These are phyloP conservation scores for barley (Hordeum vulgare) DNA, from an alignment of 176 grass and related monocot species.

Conservation along the genomic window DNA sequence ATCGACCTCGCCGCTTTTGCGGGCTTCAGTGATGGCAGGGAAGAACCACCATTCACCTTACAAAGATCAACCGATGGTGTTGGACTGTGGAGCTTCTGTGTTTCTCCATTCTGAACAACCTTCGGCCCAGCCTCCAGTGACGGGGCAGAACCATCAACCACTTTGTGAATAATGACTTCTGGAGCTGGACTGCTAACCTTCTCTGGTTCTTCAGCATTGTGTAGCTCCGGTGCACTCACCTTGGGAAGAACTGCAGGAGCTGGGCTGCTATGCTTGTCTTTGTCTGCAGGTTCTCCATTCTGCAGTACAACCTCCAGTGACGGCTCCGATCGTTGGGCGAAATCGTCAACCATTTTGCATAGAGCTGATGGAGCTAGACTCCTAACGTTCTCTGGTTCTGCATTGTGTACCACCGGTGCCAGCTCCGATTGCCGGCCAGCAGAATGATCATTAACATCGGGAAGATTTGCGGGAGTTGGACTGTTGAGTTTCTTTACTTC, in stretches of 20 bases:
- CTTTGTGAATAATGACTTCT: neutral
- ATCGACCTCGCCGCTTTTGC: neutral
- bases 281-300: neutral
- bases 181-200: neutral
- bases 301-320: neutral
- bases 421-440: neutral
- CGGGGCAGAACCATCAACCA: neutral
- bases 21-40: neutral
- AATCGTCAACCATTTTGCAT: neutral
- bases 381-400: neutral
- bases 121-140: neutral
- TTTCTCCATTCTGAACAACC: neutral
- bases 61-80: neutral
- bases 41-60: neutral
- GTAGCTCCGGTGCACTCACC: neutral
- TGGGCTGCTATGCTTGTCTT: neutral
- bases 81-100: neutral
- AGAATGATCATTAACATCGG: neutral
- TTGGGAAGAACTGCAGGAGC: neutral
- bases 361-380: neutral
- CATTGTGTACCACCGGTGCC: neutral
- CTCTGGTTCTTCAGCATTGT: neutral
- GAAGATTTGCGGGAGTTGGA: neutral
- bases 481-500: neutral
- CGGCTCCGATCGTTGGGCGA: neutral